These are phyloP conservation scores for Immersiporthe knoxdaviesiana DNA, from an alignment of 2,329 filamentous ascomycete species.

Conservation along the genomic window DNA sequence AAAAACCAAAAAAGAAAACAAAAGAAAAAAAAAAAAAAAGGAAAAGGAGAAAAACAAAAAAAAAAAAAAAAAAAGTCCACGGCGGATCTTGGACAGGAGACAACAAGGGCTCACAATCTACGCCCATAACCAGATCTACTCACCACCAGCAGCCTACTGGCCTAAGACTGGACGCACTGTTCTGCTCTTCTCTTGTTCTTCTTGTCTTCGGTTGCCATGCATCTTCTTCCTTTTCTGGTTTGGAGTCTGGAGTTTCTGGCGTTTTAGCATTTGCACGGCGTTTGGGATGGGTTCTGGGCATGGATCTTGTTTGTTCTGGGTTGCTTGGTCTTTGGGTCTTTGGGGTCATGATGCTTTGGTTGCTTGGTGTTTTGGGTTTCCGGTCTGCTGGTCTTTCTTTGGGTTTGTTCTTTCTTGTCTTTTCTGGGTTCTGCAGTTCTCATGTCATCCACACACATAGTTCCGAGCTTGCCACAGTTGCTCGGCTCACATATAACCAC, in stretches of 20 bases:
- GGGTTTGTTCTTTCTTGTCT: background rate
- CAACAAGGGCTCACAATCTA: background rate
- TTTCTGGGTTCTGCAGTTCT: background rate
- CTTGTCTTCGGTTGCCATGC: background rate
- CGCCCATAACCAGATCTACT: background rate
- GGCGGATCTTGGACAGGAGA: background rate
- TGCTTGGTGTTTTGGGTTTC: background rate
- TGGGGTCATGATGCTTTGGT: too few species aligned
- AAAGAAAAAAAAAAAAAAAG: too few species aligned
- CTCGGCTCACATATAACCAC: conserved; percentile 1
- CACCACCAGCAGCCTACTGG: background rate
- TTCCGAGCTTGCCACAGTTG: background rate
- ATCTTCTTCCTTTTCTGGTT: background rate
- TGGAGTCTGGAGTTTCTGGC: background rate
- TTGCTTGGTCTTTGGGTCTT: background rate
- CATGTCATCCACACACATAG: background rate
- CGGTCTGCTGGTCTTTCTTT: too few species aligned
- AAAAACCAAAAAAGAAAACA: too few species aligned
- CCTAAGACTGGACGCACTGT: background rate
- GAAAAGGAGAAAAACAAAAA: background rate
- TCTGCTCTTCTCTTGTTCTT: background rate
- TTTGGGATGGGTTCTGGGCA: background rate
- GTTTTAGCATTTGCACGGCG: background rate
- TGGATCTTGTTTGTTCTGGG: background rate
- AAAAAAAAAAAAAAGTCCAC: background rate